Conservation (phyloP, 305 asterid species). For the Stenogyne calaminthoides region DNA sequence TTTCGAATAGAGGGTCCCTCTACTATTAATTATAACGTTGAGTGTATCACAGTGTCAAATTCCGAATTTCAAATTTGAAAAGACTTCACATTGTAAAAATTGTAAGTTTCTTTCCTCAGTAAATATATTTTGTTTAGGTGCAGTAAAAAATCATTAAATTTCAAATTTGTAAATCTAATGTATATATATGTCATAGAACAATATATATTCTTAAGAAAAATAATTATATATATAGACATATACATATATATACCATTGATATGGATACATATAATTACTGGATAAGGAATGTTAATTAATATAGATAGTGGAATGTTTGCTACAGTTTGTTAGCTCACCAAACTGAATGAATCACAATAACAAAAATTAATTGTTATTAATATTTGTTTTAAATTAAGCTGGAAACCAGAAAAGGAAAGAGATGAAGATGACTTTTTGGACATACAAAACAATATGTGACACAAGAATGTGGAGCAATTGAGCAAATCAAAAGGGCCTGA, state of each 20-base stretch:
- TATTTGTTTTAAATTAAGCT: constrained; percentile 1
- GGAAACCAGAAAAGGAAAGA: constrained; percentile 22
- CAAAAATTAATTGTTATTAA: constrained; percentile 5
- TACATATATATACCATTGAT: not conserved
- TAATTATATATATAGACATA: not conserved
- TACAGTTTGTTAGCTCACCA: constrained; percentile 35
- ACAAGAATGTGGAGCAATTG: not conserved
- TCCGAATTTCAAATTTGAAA: too few relatives aligned
- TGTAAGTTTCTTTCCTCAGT: too few relatives aligned
- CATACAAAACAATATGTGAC: constrained; percentile 8
- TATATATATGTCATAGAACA: too few relatives aligned
- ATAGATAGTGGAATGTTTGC: constrained; percentile 13
- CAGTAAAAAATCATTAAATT: too few relatives aligned
- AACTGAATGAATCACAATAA: constrained; percentile 27
- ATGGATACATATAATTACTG: constrained; percentile 10
- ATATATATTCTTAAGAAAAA: not conserved
- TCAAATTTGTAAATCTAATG: too few relatives aligned
- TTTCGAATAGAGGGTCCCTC: too few relatives aligned
- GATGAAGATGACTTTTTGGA: constrained; percentile 6
- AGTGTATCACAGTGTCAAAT: too few relatives aligned
- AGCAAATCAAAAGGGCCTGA: constrained; percentile 12
- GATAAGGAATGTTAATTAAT: constrained; percentile 28
- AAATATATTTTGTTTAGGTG: too few relatives aligned
- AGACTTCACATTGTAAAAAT: too few relatives aligned
- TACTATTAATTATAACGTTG: too few relatives aligned